These are phyloP conservation scores for Neospora caninum DNA, from an alignment of 169 alveolate species.

Conservation along the genomic window DNA sequence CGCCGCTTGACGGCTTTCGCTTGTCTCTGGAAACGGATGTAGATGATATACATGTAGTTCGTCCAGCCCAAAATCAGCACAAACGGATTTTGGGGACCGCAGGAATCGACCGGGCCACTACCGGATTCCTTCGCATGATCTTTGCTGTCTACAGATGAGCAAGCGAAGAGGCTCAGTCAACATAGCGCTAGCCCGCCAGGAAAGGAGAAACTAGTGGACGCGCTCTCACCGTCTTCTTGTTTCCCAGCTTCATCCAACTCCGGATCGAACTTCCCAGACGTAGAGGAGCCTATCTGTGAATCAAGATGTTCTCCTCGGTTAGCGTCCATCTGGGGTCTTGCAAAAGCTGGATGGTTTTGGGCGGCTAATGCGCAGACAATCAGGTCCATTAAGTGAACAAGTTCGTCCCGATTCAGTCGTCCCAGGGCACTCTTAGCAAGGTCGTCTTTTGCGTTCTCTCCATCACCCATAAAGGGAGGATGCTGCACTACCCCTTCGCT, in stretches of 20 bases:
- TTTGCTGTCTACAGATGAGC: neutral
- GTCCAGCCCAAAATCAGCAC: no score
- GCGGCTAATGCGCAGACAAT: neutral
- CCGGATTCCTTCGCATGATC: neutral
- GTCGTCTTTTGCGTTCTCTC: neutral
- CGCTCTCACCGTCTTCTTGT: conserved; percentile 5
- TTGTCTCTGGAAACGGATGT: neutral
- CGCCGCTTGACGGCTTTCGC: neutral
- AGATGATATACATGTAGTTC: neutral
- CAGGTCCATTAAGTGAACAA: conserved; percentile 10
- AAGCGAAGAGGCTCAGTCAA: neutral
- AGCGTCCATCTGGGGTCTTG: neutral
- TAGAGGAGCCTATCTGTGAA: neutral
- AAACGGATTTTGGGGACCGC: neutral
- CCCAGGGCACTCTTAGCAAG: neutral
- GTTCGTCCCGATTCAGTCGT: conserved; percentile 26
- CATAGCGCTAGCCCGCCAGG: neutral
- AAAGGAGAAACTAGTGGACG: neutral
- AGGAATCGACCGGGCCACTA: neutral
- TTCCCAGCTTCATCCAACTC: neutral
- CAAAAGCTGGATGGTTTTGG: neutral
- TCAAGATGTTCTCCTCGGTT: neutral
- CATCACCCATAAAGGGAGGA: neutral
- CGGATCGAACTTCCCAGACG: neutral
- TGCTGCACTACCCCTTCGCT: neutral